phyloP scores from a whole-genome alignment of 1,284 basidiomycete species.

The Trametes hirsuta region DNA sequence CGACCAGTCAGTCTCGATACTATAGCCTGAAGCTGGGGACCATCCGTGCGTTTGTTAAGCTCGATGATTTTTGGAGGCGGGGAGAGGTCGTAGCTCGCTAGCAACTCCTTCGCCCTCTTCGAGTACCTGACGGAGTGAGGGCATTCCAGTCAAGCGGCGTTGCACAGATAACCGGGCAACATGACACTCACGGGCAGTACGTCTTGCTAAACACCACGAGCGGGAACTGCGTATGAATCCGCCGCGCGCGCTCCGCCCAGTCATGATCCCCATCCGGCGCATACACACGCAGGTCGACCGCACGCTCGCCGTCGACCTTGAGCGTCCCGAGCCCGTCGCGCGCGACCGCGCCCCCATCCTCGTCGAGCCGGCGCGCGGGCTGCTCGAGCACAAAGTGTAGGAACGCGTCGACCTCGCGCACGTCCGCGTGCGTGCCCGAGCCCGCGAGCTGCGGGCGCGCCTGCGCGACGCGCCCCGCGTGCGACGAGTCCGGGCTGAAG shows the following conservation, averaged over 20 bases:
- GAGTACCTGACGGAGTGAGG: constrained; percentile 54
- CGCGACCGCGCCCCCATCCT: constrained; percentile 39
- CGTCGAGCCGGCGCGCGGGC: constrained; percentile 45
- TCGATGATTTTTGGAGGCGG: constrained; percentile 77
- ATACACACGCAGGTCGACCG: constrained; percentile 56
- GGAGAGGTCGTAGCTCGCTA: constrained; percentile 64
- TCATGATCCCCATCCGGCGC: constrained; percentile 43
- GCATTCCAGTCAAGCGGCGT: neutral
- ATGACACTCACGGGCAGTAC: constrained; percentile 61
- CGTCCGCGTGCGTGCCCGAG: constrained; percentile 21
- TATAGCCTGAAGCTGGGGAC: constrained; percentile 63
- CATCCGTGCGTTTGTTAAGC: constrained; percentile 74
- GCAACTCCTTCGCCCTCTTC: constrained; percentile 66
- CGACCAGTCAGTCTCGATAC: constrained; percentile 68
- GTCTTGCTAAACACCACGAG: constrained; percentile 85
- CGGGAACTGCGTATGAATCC: constrained; percentile 57
- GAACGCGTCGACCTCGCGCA: constrained; percentile 64
- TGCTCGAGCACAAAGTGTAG: constrained; percentile 62
- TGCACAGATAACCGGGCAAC: neutral
- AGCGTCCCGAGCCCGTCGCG: constrained; percentile 31
- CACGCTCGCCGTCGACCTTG: constrained; percentile 43
- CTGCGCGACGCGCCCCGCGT: constrained; percentile 32
- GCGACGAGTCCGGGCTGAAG: constrained; percentile 30
- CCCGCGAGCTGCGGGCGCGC: constrained; percentile 29
- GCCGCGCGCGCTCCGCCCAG: constrained; percentile 52